Base-by-base conservation (phyloP, 306 rosid species). In the Dalbergia cochinchinensis region DNA sequence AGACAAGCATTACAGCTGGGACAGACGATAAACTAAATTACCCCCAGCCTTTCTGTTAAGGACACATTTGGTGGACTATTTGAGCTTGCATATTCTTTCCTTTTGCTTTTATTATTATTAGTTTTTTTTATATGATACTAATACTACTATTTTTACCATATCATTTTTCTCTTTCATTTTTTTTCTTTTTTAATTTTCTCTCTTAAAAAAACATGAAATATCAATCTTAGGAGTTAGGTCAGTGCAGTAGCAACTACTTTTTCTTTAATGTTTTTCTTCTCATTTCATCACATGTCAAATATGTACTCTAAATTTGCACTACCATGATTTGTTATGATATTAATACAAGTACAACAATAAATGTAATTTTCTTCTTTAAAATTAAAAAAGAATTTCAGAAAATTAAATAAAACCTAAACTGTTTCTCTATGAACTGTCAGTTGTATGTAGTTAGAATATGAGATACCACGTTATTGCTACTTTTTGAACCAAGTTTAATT, bases 51-150 rank as follows among this genome's bases (percentile, higher is more conserved):
- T 9, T 20, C 9, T 58, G 10, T 20, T 20, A 5, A 33, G 60
- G 59, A 61, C 26, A 41, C 59, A n/a, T 11, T n/a, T n/a, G 35
- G 48, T 62, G 62, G 70, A 75, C 47, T 59, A 61, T 61, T 60
- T 61, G 33, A n/a, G 13, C 37, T 16, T 61, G 11, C 18, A 31
- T 42, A 41, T 31, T 13, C 37, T 22, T 62, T 11, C 1, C 9
- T 47, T 31, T 2, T 61, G 0, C 7, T 61, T 18, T 13, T 39
- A 6, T 6, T 41, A 6, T 41, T 5, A 1, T 35, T 34, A 1
- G 18, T 35, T 37, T 57, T 6, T 48, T 16, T 19, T 13, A 54
- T 18, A 18, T 5, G 57, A 45, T 9, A 4, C 12, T 31, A 10
- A 55, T 44, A 35, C 41, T n/a, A 22, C 26, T 22, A 22, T 45